Evolutionary conservation across 352 stramenopile genomes (phyloP), one percentile per base, ranked within the genome.

Genomic region (Phytophthora pluvialis): DNA sequence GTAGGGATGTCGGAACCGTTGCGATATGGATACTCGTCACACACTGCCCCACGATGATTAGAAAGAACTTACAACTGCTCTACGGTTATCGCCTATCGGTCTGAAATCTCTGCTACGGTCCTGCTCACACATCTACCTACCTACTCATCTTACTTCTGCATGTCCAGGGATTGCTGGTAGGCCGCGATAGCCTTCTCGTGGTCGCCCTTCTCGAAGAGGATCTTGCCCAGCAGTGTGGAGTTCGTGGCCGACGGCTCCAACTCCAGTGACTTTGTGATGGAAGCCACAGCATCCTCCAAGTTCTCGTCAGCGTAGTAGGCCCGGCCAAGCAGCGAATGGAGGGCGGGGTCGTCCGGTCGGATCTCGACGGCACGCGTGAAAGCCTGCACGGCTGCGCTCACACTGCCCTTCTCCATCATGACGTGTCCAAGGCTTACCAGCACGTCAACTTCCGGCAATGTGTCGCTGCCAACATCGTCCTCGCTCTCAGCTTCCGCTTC

Each of bases 161-260:
- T 86, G 68, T 88, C 78, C 50, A 95, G 60, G 13, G 88, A 94
- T 51, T 88, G 86, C 65, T 95, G 86, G 60, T 95, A 95, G 33
- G 88, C 88, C 46, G 84, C 78, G 51, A 95, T 94, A 47, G 88
- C 88, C 45, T 89, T 89, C 66, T 95, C 86, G 61, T 93, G 83
- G 71, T 95, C 88, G 9, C 88, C 88, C 59, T 93, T 94, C 54
- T 95, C 88, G 49, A 94, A 95, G 28, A 94, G 66, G 47, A 95
- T 93, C 69, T 95, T 94, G 49, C 88, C 88, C 36, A 94, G 64
- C 53, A 95, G 61, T 35, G 88, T 95, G 61, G 78, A 94, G 66
- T 94, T 93, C 5, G 86, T 89, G 3, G 86, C 88, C n/a, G 81
- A 89, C 40, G 85, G 75, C 67, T 94, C 86, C 26, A 94, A 63